Evolutionary conservation across 2,329 filamentous ascomycete genomes (phyloP).

Genomic region (Ceratocystis harringtonii): DNA sequence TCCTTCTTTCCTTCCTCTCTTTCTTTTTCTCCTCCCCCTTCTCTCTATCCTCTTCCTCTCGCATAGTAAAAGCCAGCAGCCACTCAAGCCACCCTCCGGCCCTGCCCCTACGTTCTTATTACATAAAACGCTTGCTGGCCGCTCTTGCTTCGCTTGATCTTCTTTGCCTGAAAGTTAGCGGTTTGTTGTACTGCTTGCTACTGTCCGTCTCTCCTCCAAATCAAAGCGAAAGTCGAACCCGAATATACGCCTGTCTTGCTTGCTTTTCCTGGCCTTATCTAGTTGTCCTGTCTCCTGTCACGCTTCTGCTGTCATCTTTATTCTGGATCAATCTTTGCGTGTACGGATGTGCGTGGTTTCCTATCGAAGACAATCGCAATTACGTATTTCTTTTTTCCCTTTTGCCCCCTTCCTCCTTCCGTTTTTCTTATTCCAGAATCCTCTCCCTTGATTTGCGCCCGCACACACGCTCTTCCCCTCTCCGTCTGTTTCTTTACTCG

Average conservation of each 20-base stretch:
- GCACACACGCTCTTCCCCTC: conserved; percentile 24
- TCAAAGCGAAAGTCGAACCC: too few relatives aligned
- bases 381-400: conserved; percentile 3
- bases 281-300: not conserved
- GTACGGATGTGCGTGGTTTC: conserved; percentile 6
- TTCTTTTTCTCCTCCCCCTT: too few relatives aligned
- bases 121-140: conserved; percentile 19
- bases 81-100: conserved; percentile 4
- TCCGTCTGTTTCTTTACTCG: not conserved
- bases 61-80: not conserved
- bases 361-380: conserved; percentile 12
- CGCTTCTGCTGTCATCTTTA: not conserved
- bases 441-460: conserved; percentile 23
- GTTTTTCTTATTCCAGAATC: conserved; percentile 20
- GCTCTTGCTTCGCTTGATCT: conserved; percentile 7
- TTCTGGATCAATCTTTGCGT: too few relatives aligned
- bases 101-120: conserved; percentile 17
- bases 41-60: not conserved
- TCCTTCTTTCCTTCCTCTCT: too few relatives aligned
- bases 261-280: not conserved
- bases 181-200: not conserved
- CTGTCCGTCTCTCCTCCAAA: too few relatives aligned
- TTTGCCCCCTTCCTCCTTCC: not conserved
- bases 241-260: not conserved
- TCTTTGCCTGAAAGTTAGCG: not conserved